phyloP scores from a whole-genome alignment of 2,329 filamentous ascomycete genomes.

The Aplosporella prunicola region DNA sequence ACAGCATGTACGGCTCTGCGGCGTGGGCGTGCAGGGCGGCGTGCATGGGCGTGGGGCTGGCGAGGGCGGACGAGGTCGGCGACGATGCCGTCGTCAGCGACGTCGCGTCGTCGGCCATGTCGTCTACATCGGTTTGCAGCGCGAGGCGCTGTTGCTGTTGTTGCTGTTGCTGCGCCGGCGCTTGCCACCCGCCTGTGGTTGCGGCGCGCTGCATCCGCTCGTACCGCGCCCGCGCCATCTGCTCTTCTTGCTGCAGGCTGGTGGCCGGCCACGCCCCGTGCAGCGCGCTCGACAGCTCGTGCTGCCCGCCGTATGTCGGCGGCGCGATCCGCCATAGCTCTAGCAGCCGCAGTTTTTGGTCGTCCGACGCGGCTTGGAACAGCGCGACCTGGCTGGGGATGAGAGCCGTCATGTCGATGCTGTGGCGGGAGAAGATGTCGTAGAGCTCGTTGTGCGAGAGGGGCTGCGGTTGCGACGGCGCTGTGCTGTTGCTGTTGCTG shows the following conservation, averaged over 20 bases:
- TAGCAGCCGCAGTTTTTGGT: slow-evolving; percentile 64
- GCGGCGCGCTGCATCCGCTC: slow-evolving; percentile 32
- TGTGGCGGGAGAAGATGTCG: slow-evolving; percentile 52
- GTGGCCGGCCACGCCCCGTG: slow-evolving; percentile 48
- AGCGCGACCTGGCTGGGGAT: slow-evolving; percentile 68
- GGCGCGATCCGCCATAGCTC: slow-evolving; percentile 81
- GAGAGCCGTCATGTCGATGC: slow-evolving; percentile 60
- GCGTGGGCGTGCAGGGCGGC: background rate
- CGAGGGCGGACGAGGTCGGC: background rate
- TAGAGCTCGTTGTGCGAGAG: slow-evolving; percentile 34
- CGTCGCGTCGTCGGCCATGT: slow-evolving; percentile 1
- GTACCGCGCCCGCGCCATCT: slow-evolving; percentile 50
- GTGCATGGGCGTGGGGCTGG: background rate
- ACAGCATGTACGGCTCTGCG: slow-evolving; percentile 75
- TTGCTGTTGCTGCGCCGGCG: slow-evolving; percentile 20
- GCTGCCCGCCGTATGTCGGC: slow-evolving; percentile 43
- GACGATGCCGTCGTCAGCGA: no score
- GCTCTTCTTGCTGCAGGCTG: slow-evolving; percentile 46
- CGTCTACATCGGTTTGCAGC: no score
- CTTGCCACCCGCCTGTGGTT: slow-evolving; percentile 6
- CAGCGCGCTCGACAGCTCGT: slow-evolving; percentile 46
- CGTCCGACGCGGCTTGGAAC: slow-evolving; percentile 63
- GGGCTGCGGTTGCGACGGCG: slow-evolving; percentile 15
- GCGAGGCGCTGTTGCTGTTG: slow-evolving; percentile 13
- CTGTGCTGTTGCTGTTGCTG: background rate